Evolutionary conservation across 1,284 basidiomycete species (phyloP).

Genomic region (Puccinia novopanici): DNA sequence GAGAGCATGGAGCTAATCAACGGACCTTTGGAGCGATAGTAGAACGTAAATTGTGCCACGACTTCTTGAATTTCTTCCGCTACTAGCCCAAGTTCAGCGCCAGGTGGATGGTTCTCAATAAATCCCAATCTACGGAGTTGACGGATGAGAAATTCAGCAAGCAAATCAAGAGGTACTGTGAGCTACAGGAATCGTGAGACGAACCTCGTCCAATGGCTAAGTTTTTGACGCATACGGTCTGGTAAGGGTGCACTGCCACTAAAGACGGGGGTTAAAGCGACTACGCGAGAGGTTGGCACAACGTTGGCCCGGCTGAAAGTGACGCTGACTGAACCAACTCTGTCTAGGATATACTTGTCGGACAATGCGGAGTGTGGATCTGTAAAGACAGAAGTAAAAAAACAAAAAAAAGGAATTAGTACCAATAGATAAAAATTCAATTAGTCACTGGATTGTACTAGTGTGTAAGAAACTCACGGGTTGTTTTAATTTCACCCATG

Average conservation of each 20-base stretch:
- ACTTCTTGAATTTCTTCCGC: conserved; percentile 40
- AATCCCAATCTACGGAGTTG: conserved; percentile 27
- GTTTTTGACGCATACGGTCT: conserved; percentile 37
- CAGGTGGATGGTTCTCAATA: conserved; percentile 39
- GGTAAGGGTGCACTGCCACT: conserved; percentile 47
- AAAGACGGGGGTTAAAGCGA: conserved; percentile 37
- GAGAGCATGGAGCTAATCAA: neutral
- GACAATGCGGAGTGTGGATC: conserved; percentile 49
- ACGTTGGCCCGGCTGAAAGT: conserved; percentile 39
- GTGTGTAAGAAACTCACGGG: conserved; percentile 24
- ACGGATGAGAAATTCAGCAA: neutral
- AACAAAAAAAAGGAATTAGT: neutral
- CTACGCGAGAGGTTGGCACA: conserved; percentile 45
- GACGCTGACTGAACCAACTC: conserved; percentile 44
- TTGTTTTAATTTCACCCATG: conserved; percentile 47
- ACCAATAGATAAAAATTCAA: neutral
- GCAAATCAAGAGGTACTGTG: neutral
- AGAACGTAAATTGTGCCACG: conserved; percentile 39
- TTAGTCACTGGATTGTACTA: no score
- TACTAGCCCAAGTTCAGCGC: conserved; percentile 40
- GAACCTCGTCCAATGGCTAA: conserved; percentile 50
- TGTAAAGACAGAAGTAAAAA: neutral
- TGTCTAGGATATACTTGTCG: conserved; percentile 46
- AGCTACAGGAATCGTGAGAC: neutral
- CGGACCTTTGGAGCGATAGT: conserved; percentile 46